phyloP scores from a whole-genome alignment of 495 filamentous ascomycete genomes.

The Podospora pseudoanserina region DNA sequence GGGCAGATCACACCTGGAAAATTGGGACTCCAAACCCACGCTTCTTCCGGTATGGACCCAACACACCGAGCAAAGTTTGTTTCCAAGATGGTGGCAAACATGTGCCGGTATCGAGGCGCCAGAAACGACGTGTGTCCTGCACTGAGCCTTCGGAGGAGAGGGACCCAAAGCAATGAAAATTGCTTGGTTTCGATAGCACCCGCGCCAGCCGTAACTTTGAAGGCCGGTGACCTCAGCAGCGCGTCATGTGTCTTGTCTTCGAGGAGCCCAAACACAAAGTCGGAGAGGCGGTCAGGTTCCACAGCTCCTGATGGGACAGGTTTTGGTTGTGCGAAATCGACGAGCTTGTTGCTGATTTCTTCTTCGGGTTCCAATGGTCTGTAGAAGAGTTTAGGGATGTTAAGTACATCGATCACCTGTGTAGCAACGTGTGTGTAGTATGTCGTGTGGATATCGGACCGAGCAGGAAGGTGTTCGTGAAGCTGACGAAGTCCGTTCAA shows the following conservation, averaged over 20 bases:
- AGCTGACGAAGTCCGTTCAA: constrained; percentile 12
- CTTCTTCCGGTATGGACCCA: not conserved
- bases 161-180: constrained; percentile 20
- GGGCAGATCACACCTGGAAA: not conserved
- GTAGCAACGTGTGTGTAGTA: constrained; percentile 8
- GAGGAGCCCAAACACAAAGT: constrained; percentile 12
- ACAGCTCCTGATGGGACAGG: constrained; percentile 1
- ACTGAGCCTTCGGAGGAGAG: constrained; percentile 17
- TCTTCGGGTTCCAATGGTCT: not conserved
- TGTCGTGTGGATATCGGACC: not conserved
- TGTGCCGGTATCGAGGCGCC: constrained; percentile 16
- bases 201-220: constrained; percentile 15
- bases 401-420: constrained; percentile 8
- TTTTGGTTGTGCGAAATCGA: not conserved
- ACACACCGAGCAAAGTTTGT: constrained; percentile 12
- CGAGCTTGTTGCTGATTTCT: not conserved
- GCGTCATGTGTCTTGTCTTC: constrained; percentile 2
- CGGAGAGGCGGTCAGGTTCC: constrained; percentile 9
- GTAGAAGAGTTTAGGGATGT: constrained; percentile 13
- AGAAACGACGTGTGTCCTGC: constrained; percentile 3
- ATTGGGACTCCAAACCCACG: not conserved
- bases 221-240: constrained; percentile 12
- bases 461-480: not conserved
- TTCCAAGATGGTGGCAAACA: constrained; percentile 19
- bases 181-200: constrained; percentile 8